Conservation (phyloP, 768 basidiomycete species). For the Rhizopogon salebrosus region DNA sequence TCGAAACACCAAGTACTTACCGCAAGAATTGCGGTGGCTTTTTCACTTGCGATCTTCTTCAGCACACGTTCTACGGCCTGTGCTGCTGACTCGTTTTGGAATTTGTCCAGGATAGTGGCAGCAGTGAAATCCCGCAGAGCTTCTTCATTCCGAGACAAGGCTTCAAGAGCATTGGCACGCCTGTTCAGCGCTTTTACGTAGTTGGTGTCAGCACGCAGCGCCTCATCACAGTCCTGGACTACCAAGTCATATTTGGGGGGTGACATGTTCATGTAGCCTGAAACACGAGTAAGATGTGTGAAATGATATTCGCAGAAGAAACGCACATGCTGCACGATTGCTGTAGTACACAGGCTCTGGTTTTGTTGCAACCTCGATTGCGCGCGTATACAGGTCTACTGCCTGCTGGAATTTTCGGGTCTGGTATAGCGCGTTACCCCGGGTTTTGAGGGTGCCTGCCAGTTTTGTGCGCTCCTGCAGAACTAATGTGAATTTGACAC, state of each 20-base stretch:
- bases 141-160: slow-evolving; percentile 66
- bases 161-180: slow-evolving; percentile 81
- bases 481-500: not conserved
- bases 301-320: not conserved
- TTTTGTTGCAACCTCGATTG: slow-evolving; percentile 68
- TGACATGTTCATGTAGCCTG: slow-evolving; percentile 84
- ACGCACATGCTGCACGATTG: slow-evolving; percentile 93
- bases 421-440: slow-evolving; percentile 70
- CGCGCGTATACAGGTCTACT: slow-evolving; percentile 64
- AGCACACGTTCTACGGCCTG: slow-evolving; percentile 88
- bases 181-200: slow-evolving; percentile 93
- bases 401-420: slow-evolving; percentile 55
- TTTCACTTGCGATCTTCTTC: slow-evolving; percentile 70
- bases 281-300: not conserved
- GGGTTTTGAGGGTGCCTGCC: slow-evolving; percentile 62
- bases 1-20: slow-evolving; percentile 32
- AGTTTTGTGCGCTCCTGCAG: slow-evolving; percentile 57
- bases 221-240: slow-evolving; percentile 84
- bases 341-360: slow-evolving; percentile 92
- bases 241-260: slow-evolving; percentile 82
- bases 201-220: slow-evolving; percentile 72
- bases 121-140: slow-evolving; percentile 91
- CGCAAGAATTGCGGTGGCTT: slow-evolving; percentile 66
- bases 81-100: slow-evolving; percentile 76
- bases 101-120: slow-evolving; percentile 91